Conservation (phyloP, 164 flowering plant genomes). For the Nymphaea thermarum region DNA sequence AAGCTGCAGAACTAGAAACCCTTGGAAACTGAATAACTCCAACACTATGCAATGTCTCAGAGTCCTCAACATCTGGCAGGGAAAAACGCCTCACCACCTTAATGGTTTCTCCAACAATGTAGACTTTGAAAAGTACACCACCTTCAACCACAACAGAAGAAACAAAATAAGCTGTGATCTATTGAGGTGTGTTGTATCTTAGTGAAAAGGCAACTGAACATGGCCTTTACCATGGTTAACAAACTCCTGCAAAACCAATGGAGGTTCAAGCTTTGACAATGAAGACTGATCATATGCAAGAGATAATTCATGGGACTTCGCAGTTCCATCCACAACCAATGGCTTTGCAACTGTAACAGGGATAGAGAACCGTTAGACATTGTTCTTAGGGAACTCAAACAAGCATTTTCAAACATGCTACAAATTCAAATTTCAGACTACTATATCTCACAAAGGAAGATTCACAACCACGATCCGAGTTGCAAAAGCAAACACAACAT, state of each 20-base stretch:
- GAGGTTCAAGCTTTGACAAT: conserved; percentile 77
- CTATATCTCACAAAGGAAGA: too few relatives aligned
- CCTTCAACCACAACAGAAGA: conserved; percentile 29
- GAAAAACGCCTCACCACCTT: conserved; percentile 92
- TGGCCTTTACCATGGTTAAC: conserved; percentile 75
- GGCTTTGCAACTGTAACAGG: conserved; percentile 79
- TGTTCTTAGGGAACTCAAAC: background rate
- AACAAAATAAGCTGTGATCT: background rate
- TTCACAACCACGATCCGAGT: too few relatives aligned
- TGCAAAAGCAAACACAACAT: too few relatives aligned
- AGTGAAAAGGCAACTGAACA: background rate
- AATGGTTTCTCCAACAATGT: conserved; percentile 81
- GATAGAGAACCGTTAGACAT: too few relatives aligned
- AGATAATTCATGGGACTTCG: conserved; percentile 79
- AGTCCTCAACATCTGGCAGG: conserved; percentile 63
- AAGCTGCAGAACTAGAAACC: conserved; percentile 89
- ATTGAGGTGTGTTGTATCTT: background rate
- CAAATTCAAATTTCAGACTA: too few relatives aligned
- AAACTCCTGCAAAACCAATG: conserved; percentile 94
- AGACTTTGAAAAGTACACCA: conserved; percentile 91
- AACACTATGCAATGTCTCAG: conserved; percentile 44
- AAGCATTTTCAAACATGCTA: too few relatives aligned
- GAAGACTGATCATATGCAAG: conserved; percentile 82
- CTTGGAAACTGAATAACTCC: conserved; percentile 83
- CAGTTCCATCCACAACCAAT: conserved; percentile 67